A percentile compares a stretch with the other conserved stretches of the same genome.
phyloP scores from a whole-genome alignment of 768 basidiomycete species.

The Lactifluus hygrophoroides region DNA sequence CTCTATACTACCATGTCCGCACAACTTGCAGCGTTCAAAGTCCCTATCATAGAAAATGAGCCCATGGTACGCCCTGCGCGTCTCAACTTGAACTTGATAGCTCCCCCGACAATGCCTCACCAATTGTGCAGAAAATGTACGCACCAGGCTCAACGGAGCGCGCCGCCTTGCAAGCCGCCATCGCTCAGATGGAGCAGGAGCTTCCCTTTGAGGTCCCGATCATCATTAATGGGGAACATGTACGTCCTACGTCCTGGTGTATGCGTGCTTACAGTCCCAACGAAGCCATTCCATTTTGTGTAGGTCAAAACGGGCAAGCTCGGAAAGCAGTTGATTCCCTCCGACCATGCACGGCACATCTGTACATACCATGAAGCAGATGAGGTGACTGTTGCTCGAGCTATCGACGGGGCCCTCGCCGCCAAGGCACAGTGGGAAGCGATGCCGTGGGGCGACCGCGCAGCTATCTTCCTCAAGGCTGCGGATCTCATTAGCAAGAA shows the following conservation, averaged over 20 bases:
- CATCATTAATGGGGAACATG: slow-evolving; percentile 82
- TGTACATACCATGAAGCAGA: slow-evolving; percentile 89
- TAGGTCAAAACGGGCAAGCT: slow-evolving; percentile 77
- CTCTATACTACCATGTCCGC: no score
- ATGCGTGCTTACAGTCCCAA: background rate
- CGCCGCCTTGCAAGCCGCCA: slow-evolving; percentile 55
- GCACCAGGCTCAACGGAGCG: slow-evolving; percentile 74
- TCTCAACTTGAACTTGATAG: no score
- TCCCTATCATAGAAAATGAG: no score
- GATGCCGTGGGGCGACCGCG: slow-evolving; percentile 94
- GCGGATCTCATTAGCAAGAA: slow-evolving; percentile 94
- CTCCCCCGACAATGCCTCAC: background rate
- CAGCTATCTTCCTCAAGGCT: slow-evolving; percentile 96
- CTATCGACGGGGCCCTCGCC: slow-evolving; percentile 80
- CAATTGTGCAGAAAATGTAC: slow-evolving; percentile 53
- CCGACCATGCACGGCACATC: slow-evolving; percentile 73
- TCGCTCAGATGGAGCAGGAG: slow-evolving; percentile 72
- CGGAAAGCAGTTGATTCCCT: slow-evolving; percentile 75
- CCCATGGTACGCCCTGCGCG: no score
- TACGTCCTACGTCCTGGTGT: slow-evolving; percentile 29
- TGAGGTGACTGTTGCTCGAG: slow-evolving; percentile 57
- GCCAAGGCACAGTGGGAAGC: slow-evolving; percentile 89
- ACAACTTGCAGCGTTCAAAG: no score
- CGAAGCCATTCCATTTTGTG: background rate
- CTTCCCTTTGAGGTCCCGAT: slow-evolving; percentile 91